Evolutionary conservation across 2,329 filamentous ascomycete genomes (phyloP).

Genomic region (Mollisiaceae sp.): DNA sequence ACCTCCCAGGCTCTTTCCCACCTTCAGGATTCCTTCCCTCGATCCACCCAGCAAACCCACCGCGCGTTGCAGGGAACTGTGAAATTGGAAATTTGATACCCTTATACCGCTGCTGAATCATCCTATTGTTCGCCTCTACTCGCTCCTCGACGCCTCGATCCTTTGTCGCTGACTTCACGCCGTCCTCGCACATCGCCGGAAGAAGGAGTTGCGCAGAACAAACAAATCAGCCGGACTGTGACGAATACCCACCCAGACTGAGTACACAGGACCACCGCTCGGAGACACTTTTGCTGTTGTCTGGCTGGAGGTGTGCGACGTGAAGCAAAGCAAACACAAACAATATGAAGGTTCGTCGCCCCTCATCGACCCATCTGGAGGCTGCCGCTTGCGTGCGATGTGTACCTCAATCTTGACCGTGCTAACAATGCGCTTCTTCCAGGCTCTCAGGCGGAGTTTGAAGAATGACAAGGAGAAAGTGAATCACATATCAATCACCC

Average conservation of each 20-base stretch:
- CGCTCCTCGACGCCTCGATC: not conserved
- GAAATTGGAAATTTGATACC: constrained; percentile 10
- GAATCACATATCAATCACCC: constrained; percentile 69
- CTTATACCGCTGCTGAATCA: not conserved
- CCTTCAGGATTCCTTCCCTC: constrained; percentile 11
- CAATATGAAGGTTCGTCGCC: constrained; percentile 39
- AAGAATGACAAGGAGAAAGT: constrained; percentile 72
- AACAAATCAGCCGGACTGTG: constrained; percentile 25
- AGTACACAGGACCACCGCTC: constrained; percentile 17
- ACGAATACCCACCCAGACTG: constrained; percentile 16
- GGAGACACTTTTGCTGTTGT: constrained; percentile 25
- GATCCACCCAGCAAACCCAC: constrained; percentile 8
- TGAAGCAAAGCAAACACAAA: constrained; percentile 31
- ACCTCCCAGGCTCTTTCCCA: constrained; percentile 10
- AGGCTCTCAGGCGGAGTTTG: constrained; percentile 70
- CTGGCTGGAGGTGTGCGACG: constrained; percentile 27
- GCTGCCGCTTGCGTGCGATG: constrained; percentile 4
- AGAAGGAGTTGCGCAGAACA: constrained; percentile 27
- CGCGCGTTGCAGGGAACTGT: constrained; percentile 1
- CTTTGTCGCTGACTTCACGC: not conserved
- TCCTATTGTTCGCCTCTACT: not conserved
- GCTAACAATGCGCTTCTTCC: constrained; percentile 37
- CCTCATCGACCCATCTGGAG: not conserved
- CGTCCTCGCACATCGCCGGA: constrained; percentile 14
- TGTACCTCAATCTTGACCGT: constrained; percentile 9